Conservation (phyloP, 2,329 filamentous ascomycete species). For the Apiospora rasikravindrae region DNA sequence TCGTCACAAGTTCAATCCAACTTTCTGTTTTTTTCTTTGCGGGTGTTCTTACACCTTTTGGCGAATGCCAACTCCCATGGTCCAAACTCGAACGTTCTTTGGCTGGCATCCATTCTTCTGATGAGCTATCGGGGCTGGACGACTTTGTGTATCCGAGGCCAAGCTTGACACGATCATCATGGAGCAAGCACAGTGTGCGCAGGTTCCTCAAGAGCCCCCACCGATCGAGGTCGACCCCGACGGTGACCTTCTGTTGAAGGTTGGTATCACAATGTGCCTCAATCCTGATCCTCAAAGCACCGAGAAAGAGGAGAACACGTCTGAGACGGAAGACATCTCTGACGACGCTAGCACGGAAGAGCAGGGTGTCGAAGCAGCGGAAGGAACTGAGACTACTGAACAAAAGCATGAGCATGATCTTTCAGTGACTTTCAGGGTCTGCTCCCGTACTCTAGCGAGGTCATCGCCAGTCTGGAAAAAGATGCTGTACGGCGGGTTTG, state of each 20-base stretch:
- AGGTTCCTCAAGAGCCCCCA: not conserved
- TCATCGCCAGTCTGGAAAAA: slow-evolving; percentile 36
- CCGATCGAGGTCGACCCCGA: not conserved
- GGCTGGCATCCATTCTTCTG: too few relatives aligned
- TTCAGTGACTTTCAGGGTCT: slow-evolving; percentile 29
- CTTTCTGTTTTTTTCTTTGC: too few relatives aligned
- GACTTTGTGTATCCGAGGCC: too few relatives aligned
- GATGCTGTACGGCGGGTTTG: slow-evolving; percentile 37
- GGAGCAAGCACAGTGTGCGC: not conserved
- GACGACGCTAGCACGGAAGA: too few relatives aligned
- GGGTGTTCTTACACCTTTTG: too few relatives aligned
- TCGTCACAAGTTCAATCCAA: not conserved
- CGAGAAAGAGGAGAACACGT: too few relatives aligned
- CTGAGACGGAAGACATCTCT: too few relatives aligned
- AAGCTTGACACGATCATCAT: not conserved
- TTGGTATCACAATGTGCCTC: not conserved
- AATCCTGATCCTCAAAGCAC: too few relatives aligned
- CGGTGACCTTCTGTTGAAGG: not conserved
- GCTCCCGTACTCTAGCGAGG: slow-evolving; percentile 34
- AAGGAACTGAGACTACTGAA: not conserved
- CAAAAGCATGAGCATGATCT: not conserved
- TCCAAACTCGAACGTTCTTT: too few relatives aligned
- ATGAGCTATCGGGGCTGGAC: too few relatives aligned
- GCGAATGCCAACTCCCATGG: too few relatives aligned
- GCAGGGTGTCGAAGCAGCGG: not conserved